These are phyloP conservation scores for Penicillium angulare DNA, from an alignment of 495 filamentous ascomycete genomes.

Conservation along the genomic window DNA sequence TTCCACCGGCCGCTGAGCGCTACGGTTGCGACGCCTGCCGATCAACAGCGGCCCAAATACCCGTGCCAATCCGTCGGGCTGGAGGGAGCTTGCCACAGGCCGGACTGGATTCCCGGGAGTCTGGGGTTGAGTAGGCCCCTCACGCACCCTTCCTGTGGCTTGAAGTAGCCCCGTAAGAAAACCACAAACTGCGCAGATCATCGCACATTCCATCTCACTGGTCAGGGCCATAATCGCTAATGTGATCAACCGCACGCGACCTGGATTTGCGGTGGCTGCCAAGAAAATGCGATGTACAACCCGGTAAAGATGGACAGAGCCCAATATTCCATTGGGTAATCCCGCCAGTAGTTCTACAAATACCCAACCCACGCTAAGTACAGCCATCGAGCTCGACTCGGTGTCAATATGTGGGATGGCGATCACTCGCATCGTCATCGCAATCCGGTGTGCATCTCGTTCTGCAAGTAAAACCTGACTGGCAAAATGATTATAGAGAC, in stretches of 20 bases:
- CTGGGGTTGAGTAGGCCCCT: conserved; percentile 8
- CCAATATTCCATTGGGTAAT: conserved; percentile 72
- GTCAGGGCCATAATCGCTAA: conserved; percentile 41
- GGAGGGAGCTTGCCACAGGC: conserved; percentile 20
- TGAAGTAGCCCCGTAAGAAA: conserved; percentile 31
- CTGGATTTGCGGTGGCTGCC: conserved; percentile 25
- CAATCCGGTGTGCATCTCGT: conserved; percentile 30
- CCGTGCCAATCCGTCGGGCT: conserved; percentile 27
- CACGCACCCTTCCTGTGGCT: conserved; percentile 17
- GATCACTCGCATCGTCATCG: conserved; percentile 32
- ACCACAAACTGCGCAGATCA: conserved; percentile 43
- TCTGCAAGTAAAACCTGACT: conserved; percentile 33
- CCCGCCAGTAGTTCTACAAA: conserved; percentile 71
- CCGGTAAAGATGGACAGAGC: conserved; percentile 64
- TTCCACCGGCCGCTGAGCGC: conserved; percentile 15
- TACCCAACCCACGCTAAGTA: conserved; percentile 70
- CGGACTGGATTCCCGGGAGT: conserved; percentile 13
- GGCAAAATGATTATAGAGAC: conserved; percentile 41
- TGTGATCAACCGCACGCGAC: conserved; percentile 28
- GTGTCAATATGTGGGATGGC: conserved; percentile 14
- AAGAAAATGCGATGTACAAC: conserved; percentile 61
- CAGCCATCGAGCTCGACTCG: conserved; percentile 24
- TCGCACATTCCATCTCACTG: conserved; percentile 36
- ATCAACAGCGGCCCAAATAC: conserved; percentile 37
- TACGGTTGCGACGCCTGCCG: conserved; percentile 14